Evolutionary conservation across 805 yeast genomes (phyloP).

Genomic region (Cyberlindnera euphorbiiphila): DNA sequence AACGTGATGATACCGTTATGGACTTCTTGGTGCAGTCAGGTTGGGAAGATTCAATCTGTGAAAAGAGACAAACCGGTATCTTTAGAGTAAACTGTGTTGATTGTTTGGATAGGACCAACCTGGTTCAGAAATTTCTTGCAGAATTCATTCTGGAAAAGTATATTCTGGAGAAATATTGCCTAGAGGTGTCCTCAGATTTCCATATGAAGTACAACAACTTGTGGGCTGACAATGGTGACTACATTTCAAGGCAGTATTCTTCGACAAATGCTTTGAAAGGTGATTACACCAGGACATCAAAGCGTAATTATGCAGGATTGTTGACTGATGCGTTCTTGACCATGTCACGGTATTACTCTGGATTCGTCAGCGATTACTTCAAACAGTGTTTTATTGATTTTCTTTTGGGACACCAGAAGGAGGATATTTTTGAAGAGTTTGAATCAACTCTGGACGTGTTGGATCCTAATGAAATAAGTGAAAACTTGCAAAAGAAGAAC

Average conservation of each 20-base stretch:
- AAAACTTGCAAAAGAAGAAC: conserved; percentile 26
- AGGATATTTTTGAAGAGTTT: conserved; percentile 37
- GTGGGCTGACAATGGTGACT: conserved; percentile 74
- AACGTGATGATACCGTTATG: conserved; percentile 16
- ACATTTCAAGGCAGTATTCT: conserved; percentile 58
- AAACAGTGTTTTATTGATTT: conserved; percentile 42
- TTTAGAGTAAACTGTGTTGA: conserved; percentile 60
- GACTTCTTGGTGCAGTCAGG: conserved; percentile 24
- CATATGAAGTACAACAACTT: conserved; percentile 30
- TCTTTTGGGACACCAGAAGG: conserved; percentile 34
- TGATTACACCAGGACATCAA: conserved; percentile 41
- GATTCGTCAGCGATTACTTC: conserved; percentile 41
- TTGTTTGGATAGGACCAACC: conserved; percentile 61
- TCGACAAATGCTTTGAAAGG: conserved; percentile 54
- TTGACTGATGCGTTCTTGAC: conserved; percentile 41
- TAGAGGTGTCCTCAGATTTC: conserved; percentile 14
- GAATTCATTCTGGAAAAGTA: conserved; percentile 22
- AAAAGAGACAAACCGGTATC: conserved; percentile 45
- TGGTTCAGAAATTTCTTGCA: conserved; percentile 41
- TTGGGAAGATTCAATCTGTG: conserved; percentile 29
- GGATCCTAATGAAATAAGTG: conserved; percentile 24
- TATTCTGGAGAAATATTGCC: conserved; percentile 26
- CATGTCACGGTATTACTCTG: conserved; percentile 39
- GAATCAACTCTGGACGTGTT: conserved; percentile 33
- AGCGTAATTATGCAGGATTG: conserved; percentile 39